Conservation (phyloP, 2,329 filamentous ascomycete species). For the Ceratocystis albifundus region DNA sequence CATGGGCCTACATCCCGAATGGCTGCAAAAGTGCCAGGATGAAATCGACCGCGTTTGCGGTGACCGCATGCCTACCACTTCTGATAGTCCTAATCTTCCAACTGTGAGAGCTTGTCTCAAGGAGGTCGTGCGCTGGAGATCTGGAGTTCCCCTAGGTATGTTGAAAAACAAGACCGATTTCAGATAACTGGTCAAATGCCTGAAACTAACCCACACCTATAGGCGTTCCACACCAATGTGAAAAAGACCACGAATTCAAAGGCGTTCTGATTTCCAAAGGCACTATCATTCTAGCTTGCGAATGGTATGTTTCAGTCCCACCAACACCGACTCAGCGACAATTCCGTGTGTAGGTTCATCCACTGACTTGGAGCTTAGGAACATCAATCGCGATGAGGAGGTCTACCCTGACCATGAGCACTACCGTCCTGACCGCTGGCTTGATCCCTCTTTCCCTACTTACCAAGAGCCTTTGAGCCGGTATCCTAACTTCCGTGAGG, state of each 20-base stretch:
- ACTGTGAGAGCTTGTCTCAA: conserved; percentile 45
- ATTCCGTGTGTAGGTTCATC: not conserved
- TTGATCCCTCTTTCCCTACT: conserved; percentile 51
- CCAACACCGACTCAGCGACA: not conserved
- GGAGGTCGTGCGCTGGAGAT: conserved; percentile 48
- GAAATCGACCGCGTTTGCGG: conserved; percentile 48
- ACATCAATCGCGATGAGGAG: conserved; percentile 45
- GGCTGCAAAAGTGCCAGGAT: conserved; percentile 42
- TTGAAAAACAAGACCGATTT: conserved; percentile 11
- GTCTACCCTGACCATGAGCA: conserved; percentile 53
- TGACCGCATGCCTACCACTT: conserved; percentile 40
- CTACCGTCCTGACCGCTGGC: conserved; percentile 51
- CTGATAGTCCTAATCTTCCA: conserved; percentile 41
- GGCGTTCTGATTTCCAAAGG: conserved; percentile 40
- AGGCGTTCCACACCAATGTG: conserved; percentile 40
- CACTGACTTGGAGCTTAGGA: conserved; percentile 31
- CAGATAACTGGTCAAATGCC: not conserved
- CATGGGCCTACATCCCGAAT: conserved; percentile 42
- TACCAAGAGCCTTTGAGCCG: conserved; percentile 53
- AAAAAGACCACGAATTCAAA: conserved; percentile 36
- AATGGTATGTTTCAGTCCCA: conserved; percentile 33
- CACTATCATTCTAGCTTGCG: conserved; percentile 40
- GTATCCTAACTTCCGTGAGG: conserved; percentile 51
- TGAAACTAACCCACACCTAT: not conserved
- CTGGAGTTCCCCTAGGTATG: conserved; percentile 42